phyloP scores from a whole-genome alignment of 202 grass and related monocot species.

The Zoysia matrella region DNA sequence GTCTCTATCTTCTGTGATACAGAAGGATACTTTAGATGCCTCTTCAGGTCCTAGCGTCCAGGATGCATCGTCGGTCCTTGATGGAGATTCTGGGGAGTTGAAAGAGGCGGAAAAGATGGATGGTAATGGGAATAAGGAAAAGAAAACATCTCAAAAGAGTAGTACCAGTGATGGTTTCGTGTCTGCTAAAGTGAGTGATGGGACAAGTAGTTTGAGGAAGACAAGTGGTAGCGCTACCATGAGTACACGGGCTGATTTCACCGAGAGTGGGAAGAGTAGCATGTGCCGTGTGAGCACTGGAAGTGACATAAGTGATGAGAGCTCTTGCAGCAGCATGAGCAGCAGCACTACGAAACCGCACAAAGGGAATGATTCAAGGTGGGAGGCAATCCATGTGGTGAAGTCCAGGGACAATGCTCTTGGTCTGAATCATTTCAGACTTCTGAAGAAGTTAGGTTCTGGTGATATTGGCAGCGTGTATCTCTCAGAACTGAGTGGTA shows the following conservation, averaged over 20 bases:
- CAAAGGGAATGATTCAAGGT: constrained; percentile 85
- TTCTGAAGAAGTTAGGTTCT: too few species aligned
- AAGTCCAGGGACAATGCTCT: too few species aligned
- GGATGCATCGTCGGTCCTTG: constrained; percentile 3
- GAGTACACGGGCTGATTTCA: constrained; percentile 60
- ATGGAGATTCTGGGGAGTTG: constrained; percentile 49
- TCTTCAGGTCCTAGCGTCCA: constrained; percentile 28
- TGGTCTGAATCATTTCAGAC: too few species aligned
- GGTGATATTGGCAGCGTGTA: too few species aligned
- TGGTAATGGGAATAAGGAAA: background rate
- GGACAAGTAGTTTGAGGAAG: constrained; percentile 74
- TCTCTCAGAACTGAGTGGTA: constrained; percentile 54
- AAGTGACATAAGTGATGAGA: constrained; percentile 76
- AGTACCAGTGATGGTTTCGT: constrained; percentile 50
- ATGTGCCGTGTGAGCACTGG: constrained; percentile 71
- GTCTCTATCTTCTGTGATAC: constrained; percentile 37
- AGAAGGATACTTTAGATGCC: constrained; percentile 33
- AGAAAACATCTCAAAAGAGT: too few species aligned
- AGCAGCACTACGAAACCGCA: constrained; percentile 76
- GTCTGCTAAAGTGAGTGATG: constrained; percentile 85
- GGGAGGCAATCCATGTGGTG: constrained; percentile 66
- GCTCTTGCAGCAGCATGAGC: constrained; percentile 82
- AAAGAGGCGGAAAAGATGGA: constrained; percentile 49
- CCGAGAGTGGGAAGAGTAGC: constrained; percentile 81
- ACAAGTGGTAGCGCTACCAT: constrained; percentile 54